Percentiles rank a stretch among this genome's conserved stretches.
Evolutionary conservation across 768 basidiomycete species (phyloP).

Genomic region (Leccinum olivaceopallidum): DNA sequence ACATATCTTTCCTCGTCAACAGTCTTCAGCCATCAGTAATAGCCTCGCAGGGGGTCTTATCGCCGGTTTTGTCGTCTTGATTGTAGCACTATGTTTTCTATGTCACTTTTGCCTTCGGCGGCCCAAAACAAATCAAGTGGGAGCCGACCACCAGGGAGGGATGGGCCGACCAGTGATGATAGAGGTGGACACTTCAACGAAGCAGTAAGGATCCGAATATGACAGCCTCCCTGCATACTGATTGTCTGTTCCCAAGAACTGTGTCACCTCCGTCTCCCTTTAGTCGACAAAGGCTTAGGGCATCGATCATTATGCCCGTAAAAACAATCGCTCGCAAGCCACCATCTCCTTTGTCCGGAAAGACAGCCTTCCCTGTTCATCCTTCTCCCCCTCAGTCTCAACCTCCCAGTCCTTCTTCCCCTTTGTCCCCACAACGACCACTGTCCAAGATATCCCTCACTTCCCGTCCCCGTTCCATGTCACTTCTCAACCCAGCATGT

Average conservation of each 20-base stretch:
- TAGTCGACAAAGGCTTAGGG: constrained; percentile 45
- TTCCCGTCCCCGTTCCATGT: constrained; percentile 20
- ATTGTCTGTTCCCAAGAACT: constrained; percentile 7
- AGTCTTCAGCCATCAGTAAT: constrained; percentile 23
- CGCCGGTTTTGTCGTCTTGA: constrained; percentile 7
- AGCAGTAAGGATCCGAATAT: constrained; percentile 14
- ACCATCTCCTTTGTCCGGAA: constrained; percentile 41
- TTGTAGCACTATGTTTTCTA: constrained; percentile 35
- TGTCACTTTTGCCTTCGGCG: constrained; percentile 42
- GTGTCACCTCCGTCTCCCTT: constrained; percentile 27
- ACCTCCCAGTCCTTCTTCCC: constrained; percentile 37
- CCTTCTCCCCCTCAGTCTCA: constrained; percentile 37
- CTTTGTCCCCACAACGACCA: constrained; percentile 26
- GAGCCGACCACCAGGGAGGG: constrained; percentile 34
- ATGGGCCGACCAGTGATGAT: constrained; percentile 9
- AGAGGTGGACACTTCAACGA: constrained; percentile 1
- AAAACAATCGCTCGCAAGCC: constrained; percentile 41
- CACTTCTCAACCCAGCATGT: constrained; percentile 19
- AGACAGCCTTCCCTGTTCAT: constrained; percentile 38
- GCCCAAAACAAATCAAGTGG: constrained; percentile 38
- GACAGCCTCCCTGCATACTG: neutral
- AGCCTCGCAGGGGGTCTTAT: constrained; percentile 52
- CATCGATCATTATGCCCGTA: constrained; percentile 54
- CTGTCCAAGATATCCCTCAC: constrained; percentile 12
- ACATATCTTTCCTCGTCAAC: constrained; percentile 12